These are phyloP conservation scores for Filobasidium floriforme DNA, from an alignment of 768 basidiomycete species.

Conservation along the genomic window DNA sequence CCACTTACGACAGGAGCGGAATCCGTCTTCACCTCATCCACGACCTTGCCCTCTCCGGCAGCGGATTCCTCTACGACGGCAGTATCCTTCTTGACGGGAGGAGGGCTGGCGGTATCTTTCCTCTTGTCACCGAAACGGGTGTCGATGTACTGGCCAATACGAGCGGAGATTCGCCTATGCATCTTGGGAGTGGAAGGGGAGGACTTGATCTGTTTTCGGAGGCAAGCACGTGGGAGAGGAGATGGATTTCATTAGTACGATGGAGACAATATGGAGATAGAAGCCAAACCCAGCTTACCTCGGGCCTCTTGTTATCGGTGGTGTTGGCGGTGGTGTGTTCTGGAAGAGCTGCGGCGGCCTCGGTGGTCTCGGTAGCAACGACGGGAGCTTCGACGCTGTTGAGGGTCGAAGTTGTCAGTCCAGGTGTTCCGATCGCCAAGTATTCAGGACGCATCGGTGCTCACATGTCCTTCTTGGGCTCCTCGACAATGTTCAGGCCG, in stretches of 20 bases:
- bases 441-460: neutral
- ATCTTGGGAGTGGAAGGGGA: constrained; percentile 19
- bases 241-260: neutral
- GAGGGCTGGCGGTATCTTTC: constrained; percentile 2
- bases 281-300: neutral
- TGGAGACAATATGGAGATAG: neutral
- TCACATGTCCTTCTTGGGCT: constrained; percentile 2
- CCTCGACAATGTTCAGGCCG: constrained; percentile 7
- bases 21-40: neutral
- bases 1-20: constrained; percentile 5
- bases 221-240: neutral
- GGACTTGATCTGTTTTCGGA: constrained; percentile 3
- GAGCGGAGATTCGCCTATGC: constrained; percentile 20
- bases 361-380: neutral
- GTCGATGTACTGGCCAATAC: constrained; percentile 22
- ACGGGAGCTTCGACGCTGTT: neutral
- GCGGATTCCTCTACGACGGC: neutral
- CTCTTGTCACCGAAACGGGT: constrained; percentile 16
- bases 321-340: neutral
- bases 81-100: neutral
- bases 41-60: neutral
- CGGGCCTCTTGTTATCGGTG: constrained; percentile 7
- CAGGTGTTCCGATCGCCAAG: neutral
- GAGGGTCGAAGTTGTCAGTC: neutral
- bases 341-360: neutral